Conservation (phyloP, 352 stramenopile genomes). For the Aphanomyces cochlioides region DNA sequence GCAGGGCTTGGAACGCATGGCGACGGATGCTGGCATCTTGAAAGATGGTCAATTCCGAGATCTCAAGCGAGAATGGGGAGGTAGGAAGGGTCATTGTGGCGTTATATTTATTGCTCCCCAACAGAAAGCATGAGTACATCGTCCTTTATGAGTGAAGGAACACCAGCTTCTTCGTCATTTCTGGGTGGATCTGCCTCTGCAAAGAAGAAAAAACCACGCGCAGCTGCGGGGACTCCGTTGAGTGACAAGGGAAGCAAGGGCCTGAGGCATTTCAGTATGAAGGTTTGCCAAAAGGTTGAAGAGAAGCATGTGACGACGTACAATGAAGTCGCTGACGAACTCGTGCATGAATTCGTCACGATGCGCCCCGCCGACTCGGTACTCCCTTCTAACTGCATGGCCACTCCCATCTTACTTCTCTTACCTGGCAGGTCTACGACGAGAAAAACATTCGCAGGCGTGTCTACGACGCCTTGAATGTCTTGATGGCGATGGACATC, state of each 20-base stretch:
- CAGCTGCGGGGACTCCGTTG: neutral
- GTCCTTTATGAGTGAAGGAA: neutral
- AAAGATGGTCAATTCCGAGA: conserved; percentile 68
- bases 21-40: conserved; percentile 68
- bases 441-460: conserved; percentile 95
- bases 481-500: conserved; percentile 98
- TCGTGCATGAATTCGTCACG: conserved; percentile 86
- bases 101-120: neutral
- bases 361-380: conserved; percentile 78
- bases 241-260: conserved; percentile 88
- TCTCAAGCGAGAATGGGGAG: conserved; percentile 43
- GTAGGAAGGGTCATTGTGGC: neutral
- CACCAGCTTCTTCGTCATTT: neutral
- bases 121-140: neutral
- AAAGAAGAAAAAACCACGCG: conserved; percentile 54
- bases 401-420: neutral
- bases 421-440: conserved; percentile 68
- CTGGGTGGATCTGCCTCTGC: conserved; percentile 31
- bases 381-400: neutral
- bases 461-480: conserved; percentile 97
- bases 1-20: conserved; percentile 78
- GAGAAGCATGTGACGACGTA: conserved; percentile 94
- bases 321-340: conserved; percentile 93
- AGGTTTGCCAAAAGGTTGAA: conserved; percentile 96
- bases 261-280: conserved; percentile 94